phyloP scores from a whole-genome alignment of 1,139 yeast species.

The Magnusiomyces fungicola region DNA sequence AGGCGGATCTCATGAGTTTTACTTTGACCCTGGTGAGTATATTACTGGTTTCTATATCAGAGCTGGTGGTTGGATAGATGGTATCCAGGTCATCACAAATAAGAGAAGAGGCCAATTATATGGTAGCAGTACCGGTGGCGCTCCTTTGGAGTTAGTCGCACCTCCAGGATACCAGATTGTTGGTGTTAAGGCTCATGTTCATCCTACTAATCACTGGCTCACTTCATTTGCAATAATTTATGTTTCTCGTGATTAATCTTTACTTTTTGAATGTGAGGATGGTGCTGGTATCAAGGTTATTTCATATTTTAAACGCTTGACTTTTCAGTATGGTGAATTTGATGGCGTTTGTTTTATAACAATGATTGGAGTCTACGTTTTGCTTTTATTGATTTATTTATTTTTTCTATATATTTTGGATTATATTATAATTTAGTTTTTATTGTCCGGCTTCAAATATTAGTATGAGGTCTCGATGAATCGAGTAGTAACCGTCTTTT shows the following conservation, averaged over 20 bases:
- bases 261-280: not conserved
- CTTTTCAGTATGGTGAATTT: too few species aligned
- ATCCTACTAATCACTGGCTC: not conserved
- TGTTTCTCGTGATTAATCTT: not conserved
- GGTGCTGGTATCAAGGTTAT: too few species aligned
- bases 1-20: not conserved
- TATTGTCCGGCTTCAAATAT: too few species aligned
- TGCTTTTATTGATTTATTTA: too few species aligned
- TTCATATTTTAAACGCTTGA: too few species aligned
- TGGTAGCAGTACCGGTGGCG: constrained; percentile 72
- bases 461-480: too few species aligned
- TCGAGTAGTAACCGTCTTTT: too few species aligned
- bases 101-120: constrained; percentile 34
- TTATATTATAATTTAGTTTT: too few species aligned
- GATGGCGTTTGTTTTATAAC: too few species aligned
- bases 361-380: too few species aligned
- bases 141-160: constrained; percentile 47
- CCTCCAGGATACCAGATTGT: constrained; percentile 51
- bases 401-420: too few species aligned
- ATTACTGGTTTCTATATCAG: constrained; percentile 57
- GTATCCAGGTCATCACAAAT: constrained; percentile 57
- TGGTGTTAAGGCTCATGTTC: not conserved
- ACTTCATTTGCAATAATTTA: constrained; percentile 1
- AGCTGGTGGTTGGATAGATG: constrained; percentile 88
- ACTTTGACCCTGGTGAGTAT: constrained; percentile 41